A percentile compares a stretch with the other conserved stretches of the same genome.
phyloP scores from a whole-genome alignment of 305 asterid species.

The Fraxinus paxiana region DNA sequence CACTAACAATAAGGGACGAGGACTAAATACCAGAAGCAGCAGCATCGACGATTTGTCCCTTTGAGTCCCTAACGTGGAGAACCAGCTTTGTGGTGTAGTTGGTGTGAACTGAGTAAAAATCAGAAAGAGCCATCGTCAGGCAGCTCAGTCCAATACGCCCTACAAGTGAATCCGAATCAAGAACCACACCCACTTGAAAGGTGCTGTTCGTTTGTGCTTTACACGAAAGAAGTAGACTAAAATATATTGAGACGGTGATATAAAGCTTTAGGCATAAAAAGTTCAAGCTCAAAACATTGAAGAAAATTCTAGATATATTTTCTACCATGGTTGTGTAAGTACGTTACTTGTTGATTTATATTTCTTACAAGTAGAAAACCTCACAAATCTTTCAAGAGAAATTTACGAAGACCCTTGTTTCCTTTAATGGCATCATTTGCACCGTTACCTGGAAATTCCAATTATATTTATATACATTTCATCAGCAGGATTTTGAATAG shows the following conservation, averaged over 20 bases:
- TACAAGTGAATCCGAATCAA: conserved; percentile 30
- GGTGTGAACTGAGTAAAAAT: conserved; percentile 29
- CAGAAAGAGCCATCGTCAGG: conserved; percentile 31
- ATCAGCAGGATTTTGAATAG: background rate
- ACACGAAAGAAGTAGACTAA: conserved; percentile 8
- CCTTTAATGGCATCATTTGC: background rate
- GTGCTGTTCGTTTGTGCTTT: conserved; percentile 25
- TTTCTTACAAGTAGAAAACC: background rate
- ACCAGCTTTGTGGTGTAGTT: conserved; percentile 30
- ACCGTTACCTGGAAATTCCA: background rate
- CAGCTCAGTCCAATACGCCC: conserved; percentile 38
- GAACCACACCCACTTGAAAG: conserved; percentile 38
- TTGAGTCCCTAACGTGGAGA: conserved; percentile 32
- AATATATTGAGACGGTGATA: background rate
- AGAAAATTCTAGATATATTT: background rate
- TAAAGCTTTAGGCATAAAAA: background rate
- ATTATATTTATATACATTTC: background rate
- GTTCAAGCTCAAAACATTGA: background rate
- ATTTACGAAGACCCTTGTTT: background rate
- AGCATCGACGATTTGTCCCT: conserved; percentile 30
- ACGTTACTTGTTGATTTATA: background rate
- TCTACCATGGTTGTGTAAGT: background rate
- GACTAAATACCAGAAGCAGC: conserved; percentile 32
- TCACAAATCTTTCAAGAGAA: background rate
- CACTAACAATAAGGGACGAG: background rate